Conservation (phyloP, 495 filamentous ascomycete species). For the Tuber borchii region DNA sequence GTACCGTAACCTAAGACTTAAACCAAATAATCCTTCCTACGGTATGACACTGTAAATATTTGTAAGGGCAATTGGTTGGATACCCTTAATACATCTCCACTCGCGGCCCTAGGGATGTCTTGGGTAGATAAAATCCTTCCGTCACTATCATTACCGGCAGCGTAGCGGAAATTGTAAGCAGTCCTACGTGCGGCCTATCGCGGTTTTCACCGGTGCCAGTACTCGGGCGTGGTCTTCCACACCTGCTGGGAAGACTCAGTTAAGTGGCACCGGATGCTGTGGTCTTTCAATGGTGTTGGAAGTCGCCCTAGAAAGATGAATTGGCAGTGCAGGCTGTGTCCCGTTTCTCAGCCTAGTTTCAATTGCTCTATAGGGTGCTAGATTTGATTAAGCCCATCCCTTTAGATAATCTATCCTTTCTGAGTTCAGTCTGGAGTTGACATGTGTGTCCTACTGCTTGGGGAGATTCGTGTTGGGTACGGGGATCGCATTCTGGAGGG, state of each 20-base stretch:
- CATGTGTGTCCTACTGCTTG: neutral
- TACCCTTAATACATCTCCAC: neutral
- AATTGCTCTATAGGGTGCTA: neutral
- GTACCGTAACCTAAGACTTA: neutral
- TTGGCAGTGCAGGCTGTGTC: neutral
- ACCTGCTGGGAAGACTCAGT: neutral
- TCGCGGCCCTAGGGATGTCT: neutral
- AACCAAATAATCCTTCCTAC: neutral
- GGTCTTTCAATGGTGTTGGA: neutral
- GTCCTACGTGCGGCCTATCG: neutral
- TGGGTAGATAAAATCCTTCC: neutral
- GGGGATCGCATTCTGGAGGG: neutral
- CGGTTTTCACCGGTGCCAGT: neutral
- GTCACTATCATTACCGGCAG: neutral
- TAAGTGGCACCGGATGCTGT: neutral
- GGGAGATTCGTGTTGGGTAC: neutral
- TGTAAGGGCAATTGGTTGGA: neutral
- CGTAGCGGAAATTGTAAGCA: neutral
- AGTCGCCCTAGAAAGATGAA: neutral
- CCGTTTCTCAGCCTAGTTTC: neutral
- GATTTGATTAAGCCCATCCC: neutral
- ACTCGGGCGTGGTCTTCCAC: neutral
- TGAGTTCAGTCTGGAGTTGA: neutral
- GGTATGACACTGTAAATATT: neutral
- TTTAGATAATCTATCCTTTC: neutral